phyloP scores from a whole-genome alignment of 257 asterid species.

The Petunia axillaris region DNA sequence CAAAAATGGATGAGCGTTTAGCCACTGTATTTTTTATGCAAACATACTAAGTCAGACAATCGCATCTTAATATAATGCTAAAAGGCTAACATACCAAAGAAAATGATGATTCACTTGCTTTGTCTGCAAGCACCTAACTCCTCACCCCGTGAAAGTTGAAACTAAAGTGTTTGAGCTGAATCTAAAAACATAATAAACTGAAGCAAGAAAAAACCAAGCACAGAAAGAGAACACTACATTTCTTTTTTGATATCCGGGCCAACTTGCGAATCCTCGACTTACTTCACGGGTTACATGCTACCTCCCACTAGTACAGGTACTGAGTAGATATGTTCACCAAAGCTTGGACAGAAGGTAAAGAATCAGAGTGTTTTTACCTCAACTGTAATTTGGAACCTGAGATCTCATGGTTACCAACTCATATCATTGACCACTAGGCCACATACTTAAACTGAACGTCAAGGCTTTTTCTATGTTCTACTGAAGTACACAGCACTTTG shows the following conservation, averaged over 20 bases:
- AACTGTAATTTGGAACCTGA: too few relatives aligned
- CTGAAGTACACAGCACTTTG: not conserved
- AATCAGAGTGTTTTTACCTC: too few relatives aligned
- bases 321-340: too few relatives aligned
- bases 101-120: not conserved
- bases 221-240: too few relatives aligned
- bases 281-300: too few relatives aligned
- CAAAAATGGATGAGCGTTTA: conserved; percentile 76
- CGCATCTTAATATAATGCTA: not conserved
- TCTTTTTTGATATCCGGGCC: too few relatives aligned
- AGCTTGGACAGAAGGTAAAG: too few relatives aligned
- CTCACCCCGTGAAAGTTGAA: not conserved
- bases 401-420: too few relatives aligned
- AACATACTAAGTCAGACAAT: conserved; percentile 19
- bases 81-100: not conserved
- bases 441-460: not conserved
- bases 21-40: conserved; percentile 53
- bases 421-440: too few relatives aligned
- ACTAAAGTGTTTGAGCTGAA: not conserved
- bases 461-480: not conserved
- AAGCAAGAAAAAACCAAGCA: not conserved
- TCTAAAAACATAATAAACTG: not conserved
- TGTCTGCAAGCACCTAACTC: not conserved
- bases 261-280: too few relatives aligned
- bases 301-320: too few relatives aligned